Evolutionary conservation across 805 yeast genomes (phyloP), one percentile per base, ranked within the genome.

Genomic region (Hermanozyma aechmeae): DNA sequence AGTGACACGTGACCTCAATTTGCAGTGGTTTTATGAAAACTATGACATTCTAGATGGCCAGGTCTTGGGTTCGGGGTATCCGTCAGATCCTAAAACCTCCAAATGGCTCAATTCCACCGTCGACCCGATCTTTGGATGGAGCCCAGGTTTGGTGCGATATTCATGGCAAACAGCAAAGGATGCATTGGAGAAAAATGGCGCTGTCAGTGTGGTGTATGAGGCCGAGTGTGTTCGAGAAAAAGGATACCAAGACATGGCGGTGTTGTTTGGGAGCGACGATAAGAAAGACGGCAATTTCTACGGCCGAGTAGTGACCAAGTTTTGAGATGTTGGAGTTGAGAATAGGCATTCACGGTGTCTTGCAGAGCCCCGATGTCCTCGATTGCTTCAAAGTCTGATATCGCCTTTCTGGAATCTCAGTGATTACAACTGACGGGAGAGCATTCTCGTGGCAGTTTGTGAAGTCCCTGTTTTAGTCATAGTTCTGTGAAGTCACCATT

Each of bases 81-180:
- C 98, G 0, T 72, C 87, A 3, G 98, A 92, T 53, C 93, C 96
- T 3, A 72, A 73, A 37, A 89, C 99, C 0, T 66, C 71, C n/a
- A 44, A 44, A 21, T 92, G 96, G 95, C 58, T 92, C 23, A 65
- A 70, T 23, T 40, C 53, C 1, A 61, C 66, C 15, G 72, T 82
- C 16, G 83, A 84, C 48, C 69, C 68, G 10, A 60, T 89, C 10
- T 83, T 83, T 54, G 97, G 97, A 0, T 92, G 97, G 97, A 68
- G 74, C 30, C 57, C 43, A 29, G 69, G 81, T 7, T 72, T 79
- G 26, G 66, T 80, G 6, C 58, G 99, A 28, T 92, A 79, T 45
- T 84, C 94, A 22, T 92, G 99, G 99, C 92, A 84, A 43, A 92
- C 98, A 0, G 75, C 95, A 2, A 75, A 73, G 40, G 93, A 84